Percentiles rank a stretch among this genome's conserved stretches.
Evolutionary conservation across 129 eudicot genomes (phyloP).

Genomic region (Pulicaria dysenterica): DNA sequence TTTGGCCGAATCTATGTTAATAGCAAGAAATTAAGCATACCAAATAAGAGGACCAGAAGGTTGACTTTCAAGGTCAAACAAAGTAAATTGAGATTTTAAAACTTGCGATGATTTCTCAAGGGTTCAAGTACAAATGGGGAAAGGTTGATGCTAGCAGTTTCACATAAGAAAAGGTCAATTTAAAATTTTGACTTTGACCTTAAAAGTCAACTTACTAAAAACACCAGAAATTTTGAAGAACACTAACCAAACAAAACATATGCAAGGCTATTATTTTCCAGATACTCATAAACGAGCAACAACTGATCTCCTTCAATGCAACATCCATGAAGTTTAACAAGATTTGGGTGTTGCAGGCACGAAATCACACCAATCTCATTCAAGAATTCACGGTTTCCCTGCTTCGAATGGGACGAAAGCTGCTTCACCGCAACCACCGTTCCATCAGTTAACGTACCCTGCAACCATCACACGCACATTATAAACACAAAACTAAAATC

Average conservation of each 20-base stretch:
- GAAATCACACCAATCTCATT: constrained; percentile 88
- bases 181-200: not conserved
- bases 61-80: constrained; percentile 12
- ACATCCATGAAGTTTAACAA: constrained; percentile 87
- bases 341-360: constrained; percentile 82
- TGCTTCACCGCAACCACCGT: constrained; percentile 79
- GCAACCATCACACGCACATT: constrained; percentile 30
- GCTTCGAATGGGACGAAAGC: constrained; percentile 73
- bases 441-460: constrained; percentile 77
- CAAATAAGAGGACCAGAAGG: not conserved
- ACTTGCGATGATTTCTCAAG: not conserved
- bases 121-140: not conserved
- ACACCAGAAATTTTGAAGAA: not conserved
- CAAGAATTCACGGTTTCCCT: constrained; percentile 85
- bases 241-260: constrained; percentile 66
- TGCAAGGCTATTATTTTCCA: constrained; percentile 91
- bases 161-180: not conserved
- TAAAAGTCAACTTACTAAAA: constrained; percentile 15
- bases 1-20: constrained; percentile 35
- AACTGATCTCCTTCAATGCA: constrained; percentile 79
- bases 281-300: constrained; percentile 73
- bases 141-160: not conserved
- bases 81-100: not conserved
- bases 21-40: not conserved
- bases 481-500: constrained; percentile 17